phyloP scores from a whole-genome alignment of 495 filamentous ascomycete species.

The Daldinia decipiens region DNA sequence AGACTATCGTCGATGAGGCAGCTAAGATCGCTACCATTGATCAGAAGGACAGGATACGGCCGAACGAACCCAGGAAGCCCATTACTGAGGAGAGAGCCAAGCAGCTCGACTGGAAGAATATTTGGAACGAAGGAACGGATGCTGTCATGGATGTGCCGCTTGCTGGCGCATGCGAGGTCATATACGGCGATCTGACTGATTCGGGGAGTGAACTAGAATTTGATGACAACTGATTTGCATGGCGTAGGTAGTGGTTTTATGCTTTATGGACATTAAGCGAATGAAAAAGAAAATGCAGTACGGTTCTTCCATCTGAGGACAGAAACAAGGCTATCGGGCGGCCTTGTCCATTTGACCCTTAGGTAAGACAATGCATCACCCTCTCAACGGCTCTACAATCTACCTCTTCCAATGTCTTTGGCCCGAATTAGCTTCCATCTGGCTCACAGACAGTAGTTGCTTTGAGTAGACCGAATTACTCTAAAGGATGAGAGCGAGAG shows the following conservation, averaged over 20 bases:
- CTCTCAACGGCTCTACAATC: background rate
- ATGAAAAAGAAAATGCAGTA: background rate
- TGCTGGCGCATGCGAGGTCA: conserved; percentile 94
- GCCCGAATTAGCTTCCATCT: background rate
- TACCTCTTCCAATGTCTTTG: no score
- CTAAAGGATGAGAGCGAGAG: background rate
- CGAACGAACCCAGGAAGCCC: conserved; percentile 60
- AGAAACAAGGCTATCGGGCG: background rate
- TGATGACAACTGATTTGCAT: conserved; percentile 29
- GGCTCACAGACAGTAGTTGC: background rate
- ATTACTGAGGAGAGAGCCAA: conserved; percentile 61
- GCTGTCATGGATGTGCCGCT: conserved; percentile 97
- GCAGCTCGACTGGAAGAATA: conserved; percentile 74
- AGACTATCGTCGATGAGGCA: conserved; percentile 92
- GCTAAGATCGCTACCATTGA: conserved; percentile 87
- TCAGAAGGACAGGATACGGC: conserved; percentile 69
- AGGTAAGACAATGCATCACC: background rate
- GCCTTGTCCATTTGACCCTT: background rate
- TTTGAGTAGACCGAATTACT: background rate
- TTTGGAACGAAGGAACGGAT: conserved; percentile 95
- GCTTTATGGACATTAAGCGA: background rate
- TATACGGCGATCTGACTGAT: conserved; percentile 67
- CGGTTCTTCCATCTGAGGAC: background rate
- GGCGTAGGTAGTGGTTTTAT: background rate
- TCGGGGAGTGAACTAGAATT: conserved; percentile 34